These are phyloP conservation scores for Zalaria sp. DNA, from an alignment of 2,329 filamentous ascomycete species.

Conservation along the genomic window DNA sequence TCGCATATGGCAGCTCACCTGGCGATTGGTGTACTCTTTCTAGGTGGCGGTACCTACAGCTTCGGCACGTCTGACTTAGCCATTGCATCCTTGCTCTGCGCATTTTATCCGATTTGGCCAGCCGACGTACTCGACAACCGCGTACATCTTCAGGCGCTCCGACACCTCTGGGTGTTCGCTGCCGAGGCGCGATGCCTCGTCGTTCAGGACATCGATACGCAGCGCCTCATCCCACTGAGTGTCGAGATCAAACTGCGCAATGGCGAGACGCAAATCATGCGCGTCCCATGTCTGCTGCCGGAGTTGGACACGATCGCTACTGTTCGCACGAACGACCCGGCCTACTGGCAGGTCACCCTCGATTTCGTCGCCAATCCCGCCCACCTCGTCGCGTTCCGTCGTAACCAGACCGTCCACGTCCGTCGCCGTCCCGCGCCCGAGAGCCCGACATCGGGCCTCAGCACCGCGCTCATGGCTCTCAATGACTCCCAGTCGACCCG, in stretches of 20 bases:
- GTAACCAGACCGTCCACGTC: constrained; percentile 61
- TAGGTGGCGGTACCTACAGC: constrained; percentile 84
- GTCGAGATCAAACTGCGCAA: constrained; percentile 13
- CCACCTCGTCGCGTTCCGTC: constrained; percentile 50
- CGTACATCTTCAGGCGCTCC: constrained; percentile 87
- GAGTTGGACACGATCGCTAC: constrained; percentile 49
- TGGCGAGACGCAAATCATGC: constrained; percentile 17
- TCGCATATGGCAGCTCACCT: constrained; percentile 88
- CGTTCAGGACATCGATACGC: constrained; percentile 72
- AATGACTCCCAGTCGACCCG: constrained; percentile 39
- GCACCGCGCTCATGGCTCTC: constrained; percentile 59
- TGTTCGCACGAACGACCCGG: constrained; percentile 47
- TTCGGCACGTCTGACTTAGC: constrained; percentile 81
- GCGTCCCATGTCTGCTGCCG: constrained; percentile 46
- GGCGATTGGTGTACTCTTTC: constrained; percentile 78
- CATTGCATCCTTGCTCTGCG: constrained; percentile 70
- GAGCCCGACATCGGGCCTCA: constrained; percentile 47
- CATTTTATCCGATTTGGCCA: constrained; percentile 91
- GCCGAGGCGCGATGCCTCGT: constrained; percentile 81
- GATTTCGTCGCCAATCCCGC: constrained; percentile 53
- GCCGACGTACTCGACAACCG: constrained; percentile 83
- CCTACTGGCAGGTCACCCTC: constrained; percentile 71
- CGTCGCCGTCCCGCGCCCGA: constrained; percentile 42
- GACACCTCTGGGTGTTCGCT: constrained; percentile 93
- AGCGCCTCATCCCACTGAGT: constrained; percentile 51